These are phyloP conservation scores for Salix dunnii DNA, from an alignment of 345 rosid genomes.

Conservation along the genomic window DNA sequence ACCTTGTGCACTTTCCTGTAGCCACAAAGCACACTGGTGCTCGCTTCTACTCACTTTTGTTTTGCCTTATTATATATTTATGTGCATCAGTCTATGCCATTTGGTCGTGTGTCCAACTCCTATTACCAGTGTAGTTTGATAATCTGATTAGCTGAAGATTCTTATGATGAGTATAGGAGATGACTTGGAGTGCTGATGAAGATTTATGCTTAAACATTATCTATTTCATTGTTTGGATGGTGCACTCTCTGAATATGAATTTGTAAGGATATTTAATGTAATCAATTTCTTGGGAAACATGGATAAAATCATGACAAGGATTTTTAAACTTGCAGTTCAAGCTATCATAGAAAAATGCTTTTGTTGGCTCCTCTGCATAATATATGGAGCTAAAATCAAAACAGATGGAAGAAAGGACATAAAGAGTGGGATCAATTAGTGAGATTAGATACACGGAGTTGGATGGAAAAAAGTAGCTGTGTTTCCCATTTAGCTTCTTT, in stretches of 20 bases:
- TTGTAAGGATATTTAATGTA: not conserved
- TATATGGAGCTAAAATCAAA: not conserved
- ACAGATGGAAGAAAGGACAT: not conserved
- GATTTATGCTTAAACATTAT: not conserved
- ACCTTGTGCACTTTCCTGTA: conserved; percentile 80
- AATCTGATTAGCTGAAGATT: not conserved
- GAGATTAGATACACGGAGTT: not conserved
- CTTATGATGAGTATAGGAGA: not conserved
- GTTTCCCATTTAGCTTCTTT: not conserved
- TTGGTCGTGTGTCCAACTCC: not conserved
- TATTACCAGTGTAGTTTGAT: not conserved
- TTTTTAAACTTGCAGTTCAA: not conserved
- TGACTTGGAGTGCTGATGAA: not conserved
- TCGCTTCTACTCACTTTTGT: conserved; percentile 1
- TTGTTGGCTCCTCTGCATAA: not conserved
- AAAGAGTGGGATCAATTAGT: not conserved
- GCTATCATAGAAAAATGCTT: not conserved
- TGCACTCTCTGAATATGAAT: not conserved
- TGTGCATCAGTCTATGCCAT: not conserved
- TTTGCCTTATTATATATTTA: not conserved
- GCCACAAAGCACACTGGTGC: conserved; percentile 81
- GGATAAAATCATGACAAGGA: not conserved
- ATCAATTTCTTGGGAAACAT: not conserved
- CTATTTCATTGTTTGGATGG: not conserved
- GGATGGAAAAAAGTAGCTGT: not conserved